Evolutionary conservation across 1,284 basidiomycete species (phyloP).

Genomic region (Mrakiaceae sp.): DNA sequence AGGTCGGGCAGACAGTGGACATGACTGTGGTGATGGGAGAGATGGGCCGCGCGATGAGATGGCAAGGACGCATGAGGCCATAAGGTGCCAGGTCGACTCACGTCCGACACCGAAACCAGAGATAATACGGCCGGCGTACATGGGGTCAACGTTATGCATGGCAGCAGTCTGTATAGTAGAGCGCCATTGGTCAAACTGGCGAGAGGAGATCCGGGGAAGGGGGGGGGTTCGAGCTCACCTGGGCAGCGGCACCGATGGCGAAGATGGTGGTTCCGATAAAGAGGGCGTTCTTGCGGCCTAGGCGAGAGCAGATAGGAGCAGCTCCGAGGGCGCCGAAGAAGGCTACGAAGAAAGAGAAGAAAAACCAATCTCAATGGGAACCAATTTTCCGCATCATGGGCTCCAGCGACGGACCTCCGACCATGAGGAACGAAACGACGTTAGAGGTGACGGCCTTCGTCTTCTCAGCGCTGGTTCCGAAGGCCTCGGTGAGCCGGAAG

Average conservation of each 20-base stretch:
- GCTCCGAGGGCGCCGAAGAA: slow-evolving; percentile 64
- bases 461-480: neutral
- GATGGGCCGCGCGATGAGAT: neutral
- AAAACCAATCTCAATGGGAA: neutral
- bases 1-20: neutral
- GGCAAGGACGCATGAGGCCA: neutral
- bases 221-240: too few relatives aligned
- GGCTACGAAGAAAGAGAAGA: slow-evolving; percentile 18
- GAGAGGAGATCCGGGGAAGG: too few relatives aligned
- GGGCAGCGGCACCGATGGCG: slow-evolving; percentile 38
- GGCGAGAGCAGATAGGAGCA: slow-evolving; percentile 31
- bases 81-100: slow-evolving; percentile 12
- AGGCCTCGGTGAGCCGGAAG: neutral
- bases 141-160: neutral
- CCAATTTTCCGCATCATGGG: neutral
- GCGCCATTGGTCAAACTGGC: too few relatives aligned
- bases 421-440: neutral
- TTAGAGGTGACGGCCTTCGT: neutral
- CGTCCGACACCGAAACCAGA: slow-evolving; percentile 57
- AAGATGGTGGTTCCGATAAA: slow-evolving; percentile 52
- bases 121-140: slow-evolving; percentile 42
- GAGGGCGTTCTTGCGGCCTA: slow-evolving; percentile 41
- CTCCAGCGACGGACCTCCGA: neutral
- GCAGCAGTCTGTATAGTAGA: neutral
- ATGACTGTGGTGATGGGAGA: neutral